A percentile compares a stretch with the other conserved stretches of the same genome.
phyloP scores from a whole-genome alignment of 2,329 filamentous ascomycete genomes.

The Didymella lethalis region DNA sequence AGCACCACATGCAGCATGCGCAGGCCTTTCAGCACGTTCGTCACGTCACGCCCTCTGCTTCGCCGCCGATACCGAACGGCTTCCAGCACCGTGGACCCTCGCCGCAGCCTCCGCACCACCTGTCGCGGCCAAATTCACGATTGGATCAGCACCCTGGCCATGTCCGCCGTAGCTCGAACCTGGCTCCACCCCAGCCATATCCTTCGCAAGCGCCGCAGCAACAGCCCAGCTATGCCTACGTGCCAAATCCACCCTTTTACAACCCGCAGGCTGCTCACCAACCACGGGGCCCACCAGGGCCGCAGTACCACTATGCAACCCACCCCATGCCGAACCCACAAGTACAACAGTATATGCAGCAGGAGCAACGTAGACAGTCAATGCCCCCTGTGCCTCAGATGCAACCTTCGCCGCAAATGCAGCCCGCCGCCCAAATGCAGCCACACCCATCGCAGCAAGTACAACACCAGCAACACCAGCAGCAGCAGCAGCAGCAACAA shows the following conservation, averaged over 20 bases:
- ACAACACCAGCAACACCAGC: constrained; percentile 35
- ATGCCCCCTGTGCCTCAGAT: constrained; percentile 73
- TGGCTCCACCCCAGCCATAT: constrained; percentile 71
- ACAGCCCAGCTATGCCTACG: constrained; percentile 78
- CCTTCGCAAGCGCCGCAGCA: constrained; percentile 68
- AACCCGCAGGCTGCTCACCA: constrained; percentile 66
- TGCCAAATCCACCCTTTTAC: constrained; percentile 86
- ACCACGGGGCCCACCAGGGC: constrained; percentile 49
- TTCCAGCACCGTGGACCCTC: constrained; percentile 79
- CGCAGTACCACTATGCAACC: constrained; percentile 54
- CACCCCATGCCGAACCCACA: constrained; percentile 58
- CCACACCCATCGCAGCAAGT: constrained; percentile 71
- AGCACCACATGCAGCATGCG: constrained; percentile 59
- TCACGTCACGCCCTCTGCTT: constrained; percentile 83
- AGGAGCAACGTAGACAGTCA: constrained; percentile 77
- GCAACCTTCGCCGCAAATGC: constrained; percentile 62
- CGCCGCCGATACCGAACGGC: constrained; percentile 82
- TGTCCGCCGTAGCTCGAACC: constrained; percentile 76
- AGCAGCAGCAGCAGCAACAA: constrained; percentile 54
- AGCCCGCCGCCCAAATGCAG: constrained; percentile 42
- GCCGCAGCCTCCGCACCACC: constrained; percentile 71
- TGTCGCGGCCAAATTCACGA: constrained; percentile 64
- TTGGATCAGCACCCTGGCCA: constrained; percentile 79
- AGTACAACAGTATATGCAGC: constrained; percentile 73
- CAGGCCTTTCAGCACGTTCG: constrained; percentile 80